A percentile compares a stretch with the other conserved stretches of the same genome.
Evolutionary conservation across 495 filamentous ascomycete genomes (phyloP).

Genomic region (Hypoxylon cercidicola): DNA sequence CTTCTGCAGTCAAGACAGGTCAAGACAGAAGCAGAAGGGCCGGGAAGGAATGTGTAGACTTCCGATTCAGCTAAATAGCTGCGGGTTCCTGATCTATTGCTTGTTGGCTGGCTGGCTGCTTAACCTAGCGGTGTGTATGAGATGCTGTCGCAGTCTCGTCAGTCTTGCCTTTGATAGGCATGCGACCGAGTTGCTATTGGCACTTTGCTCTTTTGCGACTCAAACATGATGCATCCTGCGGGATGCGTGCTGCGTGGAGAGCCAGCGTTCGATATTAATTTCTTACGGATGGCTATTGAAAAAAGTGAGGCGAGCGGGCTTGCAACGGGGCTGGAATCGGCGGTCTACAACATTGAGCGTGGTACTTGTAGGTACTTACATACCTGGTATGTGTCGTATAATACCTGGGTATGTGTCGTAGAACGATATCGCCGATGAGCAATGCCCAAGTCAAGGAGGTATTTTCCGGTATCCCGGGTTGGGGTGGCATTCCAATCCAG

Average conservation of each 20-base stretch:
- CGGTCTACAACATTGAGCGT: conserved; percentile 26
- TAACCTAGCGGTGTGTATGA: conserved; percentile 36
- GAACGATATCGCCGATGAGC: conserved; percentile 5
- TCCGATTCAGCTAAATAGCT: conserved; percentile 36
- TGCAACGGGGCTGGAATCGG: conserved; percentile 40
- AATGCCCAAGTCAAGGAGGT: conserved; percentile 1
- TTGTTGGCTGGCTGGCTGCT: too few species aligned
- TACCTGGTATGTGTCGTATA: background rate
- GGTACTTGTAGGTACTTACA: background rate
- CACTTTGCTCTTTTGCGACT: conserved; percentile 20
- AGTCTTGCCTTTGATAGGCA: conserved; percentile 13
- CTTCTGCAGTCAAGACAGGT: background rate
- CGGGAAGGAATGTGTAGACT: conserved; percentile 32
- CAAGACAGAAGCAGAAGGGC: conserved; percentile 1
- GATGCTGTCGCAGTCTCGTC: conserved; percentile 14
- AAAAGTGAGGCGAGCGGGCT: conserved; percentile 43
- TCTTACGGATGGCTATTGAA: conserved; percentile 23
- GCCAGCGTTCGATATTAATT: conserved; percentile 43
- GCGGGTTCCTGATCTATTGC: too few species aligned
- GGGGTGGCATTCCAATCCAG: conserved; percentile 23
- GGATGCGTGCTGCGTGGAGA: conserved; percentile 23
- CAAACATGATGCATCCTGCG: background rate
- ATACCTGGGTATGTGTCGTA: background rate
- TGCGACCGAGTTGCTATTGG: conserved; percentile 12
- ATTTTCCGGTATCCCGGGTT: conserved; percentile 6